A percentile compares a stretch with the other conserved stretches of the same genome.
Conservation (phyloP, 2,329 filamentous ascomycete species). For the Pyrenophora tritici-repentis region DNA sequence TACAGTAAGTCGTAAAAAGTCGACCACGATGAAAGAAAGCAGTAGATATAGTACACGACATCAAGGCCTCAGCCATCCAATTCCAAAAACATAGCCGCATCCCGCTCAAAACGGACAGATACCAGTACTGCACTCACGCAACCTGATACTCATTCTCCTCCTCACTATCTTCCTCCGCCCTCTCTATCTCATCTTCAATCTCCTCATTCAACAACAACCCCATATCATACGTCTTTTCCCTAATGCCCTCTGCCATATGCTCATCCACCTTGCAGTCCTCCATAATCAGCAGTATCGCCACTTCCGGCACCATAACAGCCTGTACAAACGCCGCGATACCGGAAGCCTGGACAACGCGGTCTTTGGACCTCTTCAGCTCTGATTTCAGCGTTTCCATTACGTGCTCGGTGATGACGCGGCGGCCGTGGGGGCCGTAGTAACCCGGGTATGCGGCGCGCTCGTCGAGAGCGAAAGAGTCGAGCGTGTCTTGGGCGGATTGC, state of each 20-base stretch:
- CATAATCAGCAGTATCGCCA: conserved; percentile 60
- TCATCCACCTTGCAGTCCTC: conserved; percentile 58
- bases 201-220: conserved; percentile 72
- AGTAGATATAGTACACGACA: too few relatives aligned
- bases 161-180: conserved; percentile 17
- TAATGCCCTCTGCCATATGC: conserved; percentile 58
- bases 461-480: conserved; percentile 25
- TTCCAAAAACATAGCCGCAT: too few relatives aligned
- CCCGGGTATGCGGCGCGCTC: conserved; percentile 52
- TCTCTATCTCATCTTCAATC: conserved; percentile 56
- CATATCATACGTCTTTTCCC: conserved; percentile 69
- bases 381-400: conserved; percentile 34
- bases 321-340: conserved; percentile 45
- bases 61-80: too few relatives aligned
- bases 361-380: conserved; percentile 33
- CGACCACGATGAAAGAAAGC: too few relatives aligned
- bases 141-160: conserved; percentile 23
- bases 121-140: not conserved
- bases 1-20: too few relatives aligned
- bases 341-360: conserved; percentile 37
- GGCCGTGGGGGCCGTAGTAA: conserved; percentile 81
- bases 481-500: conserved; percentile 46
- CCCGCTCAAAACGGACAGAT: too few relatives aligned
- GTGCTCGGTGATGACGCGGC: conserved; percentile 67
- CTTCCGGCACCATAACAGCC: conserved; percentile 71